Evolutionary conservation across 805 yeast genomes (phyloP).

Genomic region (Starmerella vitae): DNA sequence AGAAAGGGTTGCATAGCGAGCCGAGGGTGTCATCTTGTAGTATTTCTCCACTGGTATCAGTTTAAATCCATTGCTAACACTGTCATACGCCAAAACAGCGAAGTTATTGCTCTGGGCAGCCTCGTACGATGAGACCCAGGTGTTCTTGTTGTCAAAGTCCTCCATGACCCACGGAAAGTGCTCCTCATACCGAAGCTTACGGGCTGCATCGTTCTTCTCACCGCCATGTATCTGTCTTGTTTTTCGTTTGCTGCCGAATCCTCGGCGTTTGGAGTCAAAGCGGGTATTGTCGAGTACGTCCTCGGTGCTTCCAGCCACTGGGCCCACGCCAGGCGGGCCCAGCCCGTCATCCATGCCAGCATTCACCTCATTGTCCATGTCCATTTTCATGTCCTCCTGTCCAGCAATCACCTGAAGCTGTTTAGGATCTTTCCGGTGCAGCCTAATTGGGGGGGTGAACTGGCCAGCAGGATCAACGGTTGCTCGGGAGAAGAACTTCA

Average conservation of each 20-base stretch:
- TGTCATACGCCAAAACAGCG: conserved; percentile 71
- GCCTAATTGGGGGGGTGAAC: conserved; percentile 69
- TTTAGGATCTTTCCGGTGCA: conserved; percentile 89
- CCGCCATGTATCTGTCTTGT: conserved; percentile 72
- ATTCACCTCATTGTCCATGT: conserved; percentile 4
- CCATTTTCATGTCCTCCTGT: conserved; percentile 18
- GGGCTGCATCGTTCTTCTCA: conserved; percentile 75
- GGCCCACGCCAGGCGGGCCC: background rate
- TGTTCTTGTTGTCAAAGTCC: conserved; percentile 86
- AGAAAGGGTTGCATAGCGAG: conserved; percentile 83
- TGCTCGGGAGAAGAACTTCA: conserved; percentile 64
- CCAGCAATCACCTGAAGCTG: conserved; percentile 69
- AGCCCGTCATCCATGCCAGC: background rate
- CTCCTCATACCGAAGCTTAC: conserved; percentile 84
- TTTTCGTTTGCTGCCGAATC: conserved; percentile 38
- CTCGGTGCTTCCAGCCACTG: conserved; percentile 3
- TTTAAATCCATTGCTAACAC: conserved; percentile 56
- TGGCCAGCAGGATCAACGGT: conserved; percentile 56
- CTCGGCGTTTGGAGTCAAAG: conserved; percentile 26
- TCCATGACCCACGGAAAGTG: conserved; percentile 97
- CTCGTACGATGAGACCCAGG: conserved; percentile 92
- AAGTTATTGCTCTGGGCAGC: conserved; percentile 81
- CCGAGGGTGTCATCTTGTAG: conserved; percentile 84
- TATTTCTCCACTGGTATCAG: conserved; percentile 93
- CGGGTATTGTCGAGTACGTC: conserved; percentile 16